phyloP scores from a whole-genome alignment of 1,284 basidiomycete species.

The Sporisorium scitamineum region DNA sequence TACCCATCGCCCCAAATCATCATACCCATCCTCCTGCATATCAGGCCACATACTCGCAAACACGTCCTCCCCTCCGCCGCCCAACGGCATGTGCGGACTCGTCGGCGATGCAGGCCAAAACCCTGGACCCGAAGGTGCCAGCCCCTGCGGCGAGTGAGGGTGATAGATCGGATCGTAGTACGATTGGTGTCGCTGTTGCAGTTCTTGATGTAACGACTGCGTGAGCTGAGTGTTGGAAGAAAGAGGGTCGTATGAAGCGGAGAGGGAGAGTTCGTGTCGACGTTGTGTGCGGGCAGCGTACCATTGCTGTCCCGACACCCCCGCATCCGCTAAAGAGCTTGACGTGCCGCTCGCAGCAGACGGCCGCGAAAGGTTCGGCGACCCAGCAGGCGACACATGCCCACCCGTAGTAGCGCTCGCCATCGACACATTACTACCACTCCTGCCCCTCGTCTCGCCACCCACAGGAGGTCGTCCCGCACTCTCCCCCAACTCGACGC shows the following conservation, averaged over 20 bases:
- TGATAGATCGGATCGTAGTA: slow-evolving; percentile 36
- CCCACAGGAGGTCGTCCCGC: slow-evolving; percentile 14
- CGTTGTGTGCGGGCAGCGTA: slow-evolving; percentile 43
- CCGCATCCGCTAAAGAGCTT: background rate
- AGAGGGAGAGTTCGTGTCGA: slow-evolving; percentile 36
- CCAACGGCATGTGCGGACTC: slow-evolving; percentile 15
- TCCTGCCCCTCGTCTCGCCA: slow-evolving; percentile 15
- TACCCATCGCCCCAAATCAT: slow-evolving; percentile 53
- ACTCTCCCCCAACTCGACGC: slow-evolving; percentile 75
- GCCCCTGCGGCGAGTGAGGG: slow-evolving; percentile 24
- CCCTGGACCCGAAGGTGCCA: slow-evolving; percentile 22
- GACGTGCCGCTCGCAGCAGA: background rate
- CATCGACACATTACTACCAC: slow-evolving; percentile 29
- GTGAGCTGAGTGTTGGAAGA: background rate
- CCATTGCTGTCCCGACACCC: slow-evolving; percentile 39
- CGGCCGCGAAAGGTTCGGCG: slow-evolving; percentile 12
- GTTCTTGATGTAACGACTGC: background rate
- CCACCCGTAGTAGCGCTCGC: slow-evolving; percentile 5
- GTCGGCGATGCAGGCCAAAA: slow-evolving; percentile 44
- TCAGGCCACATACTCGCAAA: slow-evolving; percentile 20
- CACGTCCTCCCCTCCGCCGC: slow-evolving; percentile 9
- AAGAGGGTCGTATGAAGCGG: slow-evolving; percentile 7
- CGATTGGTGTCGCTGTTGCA: background rate
- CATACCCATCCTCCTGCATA: slow-evolving; percentile 5
- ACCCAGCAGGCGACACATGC: slow-evolving; percentile 4